Base-by-base conservation (phyloP, 176 grass and related monocot species). In the Eleusine indica region DNA sequence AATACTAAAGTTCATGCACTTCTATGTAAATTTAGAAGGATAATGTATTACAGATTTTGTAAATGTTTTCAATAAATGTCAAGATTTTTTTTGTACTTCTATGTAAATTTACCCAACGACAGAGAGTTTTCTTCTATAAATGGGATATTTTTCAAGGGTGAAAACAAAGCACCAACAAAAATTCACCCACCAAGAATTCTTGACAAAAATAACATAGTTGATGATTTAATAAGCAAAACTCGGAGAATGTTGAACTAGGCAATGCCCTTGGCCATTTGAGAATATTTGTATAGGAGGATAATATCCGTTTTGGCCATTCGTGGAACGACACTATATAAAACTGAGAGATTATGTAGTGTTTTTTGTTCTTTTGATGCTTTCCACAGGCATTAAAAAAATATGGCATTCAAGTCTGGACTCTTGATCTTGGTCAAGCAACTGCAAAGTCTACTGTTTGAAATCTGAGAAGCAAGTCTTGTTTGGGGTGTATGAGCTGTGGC, bases 341-440 rank as follows among this genome's bases (percentile, higher is more conserved):
- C 4, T 5, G 18, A 57, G 52, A 54, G 16, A 14, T 51, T 54
- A 54, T 54, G 14, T 54, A 5, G 14, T 17, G 54, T 8, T 2
- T 7, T 76, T 28, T 52, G 12, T 73, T 79, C 3, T 11, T 68
- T 19, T 79, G 74, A 64, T 68, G 32, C 47, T 28, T 82, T 69
- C 41, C 29, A n/a, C 83, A 60, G 67, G 39, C 5, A 41, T 73
- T 73, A 9, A 29, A 58, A 67, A 67, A 62, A 76, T 49, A 46
- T 49, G 73, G 0, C 9, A 32, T 61, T 72, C 57, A 75, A 69
- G 74, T 64, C 25, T 25, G 25, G 25, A 25, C 25, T 25, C 69
- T 53, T 90, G 80, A 83, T 79, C 12, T 70, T 75, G 75, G 80
- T 90, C 84, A 83, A 83, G 43, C 68, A 83, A 75, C 53, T 37